Evolutionary conservation across 495 filamentous ascomycete genomes (phyloP), one percentile per base, ranked within the genome.

Genomic region (Penicillium verhagenii): DNA sequence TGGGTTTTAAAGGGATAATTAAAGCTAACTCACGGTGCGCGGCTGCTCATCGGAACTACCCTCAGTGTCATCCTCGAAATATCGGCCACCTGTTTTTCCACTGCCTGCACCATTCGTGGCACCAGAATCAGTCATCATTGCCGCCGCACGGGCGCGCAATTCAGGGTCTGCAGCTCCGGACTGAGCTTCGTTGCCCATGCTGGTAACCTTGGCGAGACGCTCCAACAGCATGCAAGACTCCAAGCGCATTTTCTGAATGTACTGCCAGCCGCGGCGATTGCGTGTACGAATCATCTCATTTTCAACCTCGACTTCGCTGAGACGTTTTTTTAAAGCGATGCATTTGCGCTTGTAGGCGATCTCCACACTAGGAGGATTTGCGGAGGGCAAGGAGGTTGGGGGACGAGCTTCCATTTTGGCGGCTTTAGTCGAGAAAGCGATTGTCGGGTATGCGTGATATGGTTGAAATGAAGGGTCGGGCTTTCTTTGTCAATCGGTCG

Each of bases 341-440:
- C 95, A 97, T 83, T 99, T 99, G 63, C 87, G 84, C 61, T 93
- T 91, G 74, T 99, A 99, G 50, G 93, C 92, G 64, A 90, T 86
- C 72, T 99, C 95, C 40, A 97, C 91, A 25, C 92, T 96, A 18
- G 94, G 92, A 13, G 94, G 91, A 59, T 78, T 78, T 28, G 69
- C 56, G 21, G 71, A 60, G 8, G 68, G 60, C 23, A 51, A 16
- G 42, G 70, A 59, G 29, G 62, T 56, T 25, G 61, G 45, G 47
- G 60, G 51, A 29, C 54, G 59, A 48, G 63, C 31, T 20, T 73
- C 71, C 71, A 74, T 74, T 60, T 47, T 65, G 63, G 23, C 18
- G 8, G 19, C n/a, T n/a, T 42, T 31, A 29, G 48, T 35, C 13
- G 23, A 49, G 6, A 4, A n/a, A 25, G 24, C 26, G 2, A 14